Base-by-base conservation (phyloP, 2,329 filamentous ascomycete genomes). In the Trichoderma simmonsii region DNA sequence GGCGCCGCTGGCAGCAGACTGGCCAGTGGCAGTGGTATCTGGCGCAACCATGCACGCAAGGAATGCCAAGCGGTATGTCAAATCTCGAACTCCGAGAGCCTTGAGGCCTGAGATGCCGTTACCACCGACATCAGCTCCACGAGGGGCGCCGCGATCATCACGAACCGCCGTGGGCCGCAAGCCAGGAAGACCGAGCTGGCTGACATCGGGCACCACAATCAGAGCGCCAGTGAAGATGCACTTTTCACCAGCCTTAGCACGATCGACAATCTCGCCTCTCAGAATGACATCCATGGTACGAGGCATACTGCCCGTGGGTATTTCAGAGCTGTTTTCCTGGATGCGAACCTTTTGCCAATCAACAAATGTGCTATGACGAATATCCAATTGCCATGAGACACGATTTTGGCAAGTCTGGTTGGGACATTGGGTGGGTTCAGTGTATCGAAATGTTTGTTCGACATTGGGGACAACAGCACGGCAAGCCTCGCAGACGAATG, bases 281-380 rank as follows among this genome's bases (percentile, higher is more conserved):
- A 99, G 83, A 76, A 99, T 98, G 56, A 99, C 92, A 78, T 99
- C 96, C 89, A 99, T 96, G 3, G 96, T 99, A 73, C 96, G 89
- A 28, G 96, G 96, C 96, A 99, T 99, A 83, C 95, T 98, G 70
- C 96, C 96, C 0, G 96, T 99, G 0, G 96, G 96, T 48, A 99
- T 99, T 80, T 99, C 96, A 4, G 95, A 95, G 76, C 94, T 97
- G 84, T 98, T 99, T 82, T 99, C 96, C 82, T 99, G 96, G 73
- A 98, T 94, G 74, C 97, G 93, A 28, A 98, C 94, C 81, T 98
- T 98, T 80, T 99, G 96, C 96, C 96, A 99, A 83, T 99, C 96
- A 73, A 99, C 93, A 80, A 99, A 99, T 0, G 95, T 98, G 81
- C 95, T 98, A 81, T 97, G 95, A 57, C 94, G 89, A 78, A 99